Percentiles rank a stretch among this genome's conserved stretches.
These are phyloP conservation scores for Rhizopogon roseolus DNA, from an alignment of 768 basidiomycete genomes.

Conservation along the genomic window DNA sequence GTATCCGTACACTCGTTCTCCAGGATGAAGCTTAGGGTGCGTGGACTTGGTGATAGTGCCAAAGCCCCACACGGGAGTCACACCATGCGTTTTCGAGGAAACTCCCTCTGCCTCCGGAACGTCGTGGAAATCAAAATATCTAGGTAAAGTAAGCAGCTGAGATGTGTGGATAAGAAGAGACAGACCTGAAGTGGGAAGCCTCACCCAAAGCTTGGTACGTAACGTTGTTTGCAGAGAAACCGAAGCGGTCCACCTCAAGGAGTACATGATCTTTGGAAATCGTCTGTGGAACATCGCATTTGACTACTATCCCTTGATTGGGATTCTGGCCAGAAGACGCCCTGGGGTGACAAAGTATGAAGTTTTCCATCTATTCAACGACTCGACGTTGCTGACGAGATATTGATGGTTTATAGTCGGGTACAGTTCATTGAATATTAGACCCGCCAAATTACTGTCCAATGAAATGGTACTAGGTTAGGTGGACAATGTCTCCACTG, in stretches of 20 bases:
- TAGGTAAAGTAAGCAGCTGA: conserved; percentile 17
- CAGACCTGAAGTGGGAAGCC: conserved; percentile 34
- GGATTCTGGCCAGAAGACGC: conserved; percentile 28
- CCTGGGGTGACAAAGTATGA: conserved; percentile 37
- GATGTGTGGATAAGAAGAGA: neutral
- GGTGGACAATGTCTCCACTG: too few relatives aligned
- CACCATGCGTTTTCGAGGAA: conserved; percentile 48
- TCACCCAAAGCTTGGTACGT: conserved; percentile 60
- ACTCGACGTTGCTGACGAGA: too few relatives aligned
- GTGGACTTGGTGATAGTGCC: conserved; percentile 50
- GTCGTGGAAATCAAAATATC: conserved; percentile 66
- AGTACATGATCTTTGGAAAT: conserved; percentile 44
- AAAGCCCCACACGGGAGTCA: conserved; percentile 73
- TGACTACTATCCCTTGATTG: conserved; percentile 23
- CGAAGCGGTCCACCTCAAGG: conserved; percentile 59
- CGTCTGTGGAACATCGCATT: conserved; percentile 12
- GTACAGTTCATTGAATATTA: too few relatives aligned
- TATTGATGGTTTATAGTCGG: too few relatives aligned
- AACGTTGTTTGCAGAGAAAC: conserved; percentile 68
- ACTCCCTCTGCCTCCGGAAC: conserved; percentile 36
- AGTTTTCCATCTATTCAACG: conserved; percentile 12
- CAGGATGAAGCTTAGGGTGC: conserved; percentile 41
- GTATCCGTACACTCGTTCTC: conserved; percentile 61
- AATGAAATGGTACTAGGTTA: too few relatives aligned
- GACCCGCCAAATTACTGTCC: too few relatives aligned